Base-by-base conservation (phyloP, 192 early-diverging fungal species). In the Backusella macrospora region DNA sequence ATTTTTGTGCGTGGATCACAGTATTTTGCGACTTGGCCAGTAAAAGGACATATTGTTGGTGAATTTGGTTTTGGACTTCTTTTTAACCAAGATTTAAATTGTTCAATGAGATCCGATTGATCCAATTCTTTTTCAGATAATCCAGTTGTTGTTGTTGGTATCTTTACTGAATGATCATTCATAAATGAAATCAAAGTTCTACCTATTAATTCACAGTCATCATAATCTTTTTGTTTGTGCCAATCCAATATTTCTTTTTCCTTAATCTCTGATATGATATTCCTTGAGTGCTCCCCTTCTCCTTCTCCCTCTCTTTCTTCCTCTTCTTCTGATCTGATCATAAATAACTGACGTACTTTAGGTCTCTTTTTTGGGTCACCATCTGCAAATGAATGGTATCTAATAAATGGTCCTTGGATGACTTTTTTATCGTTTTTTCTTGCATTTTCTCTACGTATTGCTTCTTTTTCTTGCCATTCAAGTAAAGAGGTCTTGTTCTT, bases 21-120 rank as follows among this genome's bases (percentile, higher is more conserved):
- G 75, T 90, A 92, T 29, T 79, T 82, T 13, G 90, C 91, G 8
- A 76, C 74, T 34, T 86, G 73, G 8, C 90, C 90, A 7, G 91
- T 91, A 47, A 92, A 82, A 10, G 82, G 86, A 67, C 91, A 92
- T 5, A 80, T 38, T 2, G 79, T 42, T 9, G 80, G 77, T 37
- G 78, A 37, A 4, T 62, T 40, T 8, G 80, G 76, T 63, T 76
- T 72, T 5, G 69, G 62, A 2, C 38, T 23, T 29, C 70, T 73
- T 12, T 75, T 55, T 16, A 72, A 10, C 80, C 80, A 81, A 16
- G 15, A 6, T 10, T 34, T 40, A 4, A 78, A 46, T 42, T 63
- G n/a, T 1, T 77, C 70, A 47, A 78, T 78, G 14, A 78, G 39
- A 48, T 76, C 76, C 34, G 66, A 15, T 21, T 66, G 71, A 42